These are phyloP conservation scores for Stachybotrys echinatus DNA, from an alignment of 2,329 filamentous ascomycete species.

Conservation along the genomic window DNA sequence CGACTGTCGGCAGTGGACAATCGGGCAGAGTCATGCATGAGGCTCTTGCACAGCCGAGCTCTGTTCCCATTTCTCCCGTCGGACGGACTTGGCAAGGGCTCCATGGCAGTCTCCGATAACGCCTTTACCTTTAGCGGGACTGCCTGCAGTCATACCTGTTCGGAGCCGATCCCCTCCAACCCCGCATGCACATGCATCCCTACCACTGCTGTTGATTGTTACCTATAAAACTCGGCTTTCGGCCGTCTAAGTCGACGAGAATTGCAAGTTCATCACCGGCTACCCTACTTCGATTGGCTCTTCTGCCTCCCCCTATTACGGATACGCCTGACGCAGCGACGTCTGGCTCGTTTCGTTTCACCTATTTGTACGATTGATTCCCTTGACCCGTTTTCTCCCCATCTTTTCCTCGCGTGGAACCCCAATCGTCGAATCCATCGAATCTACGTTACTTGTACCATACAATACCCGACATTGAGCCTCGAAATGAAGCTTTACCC, in stretches of 20 bases:
- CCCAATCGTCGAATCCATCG: background rate
- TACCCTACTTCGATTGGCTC: too few relatives aligned
- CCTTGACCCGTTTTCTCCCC: background rate
- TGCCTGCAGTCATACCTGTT: background rate
- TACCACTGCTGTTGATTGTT: background rate
- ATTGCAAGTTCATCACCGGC: too few relatives aligned
- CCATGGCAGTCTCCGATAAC: too few relatives aligned
- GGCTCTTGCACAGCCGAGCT: background rate
- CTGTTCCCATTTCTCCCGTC: background rate
- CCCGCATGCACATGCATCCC: background rate
- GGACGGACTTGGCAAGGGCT: background rate
- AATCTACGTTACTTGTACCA: background rate
- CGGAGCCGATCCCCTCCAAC: background rate
- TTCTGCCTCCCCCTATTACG: too few relatives aligned
- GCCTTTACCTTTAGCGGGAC: background rate
- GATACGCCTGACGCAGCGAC: too few relatives aligned
- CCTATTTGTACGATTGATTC: background rate
- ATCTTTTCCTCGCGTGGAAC: background rate
- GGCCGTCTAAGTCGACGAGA: too few relatives aligned
- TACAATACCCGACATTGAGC: background rate
- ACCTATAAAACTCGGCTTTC: too few relatives aligned
- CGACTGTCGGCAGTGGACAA: background rate
- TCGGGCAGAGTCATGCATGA: background rate
- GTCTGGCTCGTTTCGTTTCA: background rate
- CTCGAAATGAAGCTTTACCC: constrained; percentile 54